A percentile compares a stretch with the other conserved stretches of the same genome.
Conservation (phyloP, 1,284 basidiomycete species). For the Ustilago vetiveriae region DNA sequence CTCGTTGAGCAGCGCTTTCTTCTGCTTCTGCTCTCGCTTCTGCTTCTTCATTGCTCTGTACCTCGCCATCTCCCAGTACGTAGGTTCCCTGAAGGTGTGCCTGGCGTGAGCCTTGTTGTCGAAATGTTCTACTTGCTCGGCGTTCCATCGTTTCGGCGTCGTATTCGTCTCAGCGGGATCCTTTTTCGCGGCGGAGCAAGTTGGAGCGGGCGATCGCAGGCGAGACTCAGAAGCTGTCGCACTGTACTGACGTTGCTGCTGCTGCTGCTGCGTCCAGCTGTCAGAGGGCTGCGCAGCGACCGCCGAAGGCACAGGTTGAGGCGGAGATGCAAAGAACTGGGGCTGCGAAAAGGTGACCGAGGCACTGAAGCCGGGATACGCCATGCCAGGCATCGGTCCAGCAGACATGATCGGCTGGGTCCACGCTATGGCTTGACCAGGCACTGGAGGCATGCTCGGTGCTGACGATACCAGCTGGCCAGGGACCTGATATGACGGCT, state of each 20-base stretch:
- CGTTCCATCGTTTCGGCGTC: not conserved
- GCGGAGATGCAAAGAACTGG: conserved; percentile 32
- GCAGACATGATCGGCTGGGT: conserved; percentile 26
- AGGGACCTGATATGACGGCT: conserved; percentile 10
- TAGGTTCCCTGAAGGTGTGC: not conserved
- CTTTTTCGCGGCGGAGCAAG: not conserved
- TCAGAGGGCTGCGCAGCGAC: conserved; percentile 3
- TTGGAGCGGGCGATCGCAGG: not conserved
- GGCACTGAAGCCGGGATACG: conserved; percentile 39
- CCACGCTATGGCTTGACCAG: conserved; percentile 24
- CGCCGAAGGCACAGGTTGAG: conserved; percentile 8
- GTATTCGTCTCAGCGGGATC: not conserved
- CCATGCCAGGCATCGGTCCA: conserved; percentile 11
- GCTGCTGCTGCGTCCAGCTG: conserved; percentile 5
- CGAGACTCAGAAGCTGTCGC: not conserved
- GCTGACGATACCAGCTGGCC: conserved; percentile 4
- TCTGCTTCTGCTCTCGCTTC: conserved; percentile 3
- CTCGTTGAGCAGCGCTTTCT: conserved; percentile 1
- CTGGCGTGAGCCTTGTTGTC: not conserved
- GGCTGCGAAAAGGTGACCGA: conserved; percentile 38
- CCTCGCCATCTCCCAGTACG: not conserved
- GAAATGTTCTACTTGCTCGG: not conserved
- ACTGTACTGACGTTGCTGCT: not conserved
- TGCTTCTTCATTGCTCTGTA: not conserved
- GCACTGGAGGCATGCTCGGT: conserved; percentile 10